Evolutionary conservation across 2,329 filamentous ascomycete species (phyloP).

Genomic region (Rhynchosporium secalis): DNA sequence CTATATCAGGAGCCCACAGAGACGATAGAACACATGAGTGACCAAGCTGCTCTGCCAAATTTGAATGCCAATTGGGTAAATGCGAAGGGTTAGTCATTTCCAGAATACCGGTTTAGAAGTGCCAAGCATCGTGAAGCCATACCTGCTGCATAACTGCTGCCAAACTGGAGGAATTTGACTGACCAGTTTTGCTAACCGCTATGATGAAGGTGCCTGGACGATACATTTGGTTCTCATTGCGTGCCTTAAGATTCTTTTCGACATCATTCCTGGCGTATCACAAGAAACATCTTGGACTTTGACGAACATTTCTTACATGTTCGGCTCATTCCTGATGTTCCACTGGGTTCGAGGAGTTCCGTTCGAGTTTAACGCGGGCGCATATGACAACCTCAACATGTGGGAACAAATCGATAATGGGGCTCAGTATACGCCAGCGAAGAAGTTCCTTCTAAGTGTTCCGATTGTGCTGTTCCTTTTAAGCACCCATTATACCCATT

Average conservation of each 20-base stretch:
- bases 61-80: slow-evolving; percentile 99
- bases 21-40: slow-evolving; percentile 95
- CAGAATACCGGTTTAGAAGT: slow-evolving; percentile 3
- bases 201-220: slow-evolving; percentile 80
- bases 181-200: slow-evolving; percentile 18
- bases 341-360: slow-evolving; percentile 97
- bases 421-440: slow-evolving; percentile 96
- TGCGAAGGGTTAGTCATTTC: slow-evolving; percentile 76
- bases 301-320: slow-evolving; percentile 99
- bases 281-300: slow-evolving; percentile 99
- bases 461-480: slow-evolving; percentile 92
- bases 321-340: slow-evolving; percentile 98
- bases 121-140: slow-evolving; percentile 6
- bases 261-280: slow-evolving; percentile 92
- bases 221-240: slow-evolving; percentile 94
- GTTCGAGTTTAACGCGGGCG: slow-evolving; percentile 97
- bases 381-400: slow-evolving; percentile 99
- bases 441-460: slow-evolving; percentile 95
- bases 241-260: slow-evolving; percentile 92
- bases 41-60: slow-evolving; percentile 92
- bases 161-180: neutral
- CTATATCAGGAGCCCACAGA: slow-evolving; percentile 96
- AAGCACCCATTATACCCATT: slow-evolving; percentile 98
- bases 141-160: slow-evolving; percentile 2
- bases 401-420: slow-evolving; percentile 99